phyloP scores from a whole-genome alignment of 345 rosid species.

The Bruguiera sexangula region DNA sequence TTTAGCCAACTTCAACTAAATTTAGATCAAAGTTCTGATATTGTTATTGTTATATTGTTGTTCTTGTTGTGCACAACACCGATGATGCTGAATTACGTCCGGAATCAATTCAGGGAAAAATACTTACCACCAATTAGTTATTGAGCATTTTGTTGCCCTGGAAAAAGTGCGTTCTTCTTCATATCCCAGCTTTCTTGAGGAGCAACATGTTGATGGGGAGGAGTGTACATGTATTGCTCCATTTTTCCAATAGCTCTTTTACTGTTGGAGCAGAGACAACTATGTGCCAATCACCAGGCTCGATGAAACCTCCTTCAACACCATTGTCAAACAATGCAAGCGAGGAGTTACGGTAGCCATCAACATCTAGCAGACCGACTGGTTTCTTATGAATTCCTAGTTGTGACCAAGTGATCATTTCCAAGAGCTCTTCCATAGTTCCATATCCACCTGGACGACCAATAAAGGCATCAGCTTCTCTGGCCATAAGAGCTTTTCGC shows the following conservation, averaged over 20 bases:
- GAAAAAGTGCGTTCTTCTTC: constrained; percentile 60
- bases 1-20: no score
- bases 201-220: constrained; percentile 69
- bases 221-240: constrained; percentile 62
- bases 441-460: constrained; percentile 99
- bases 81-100: constrained; percentile 29
- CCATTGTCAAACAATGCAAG: constrained; percentile 85
- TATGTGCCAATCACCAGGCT: constrained; percentile 72
- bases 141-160: constrained; percentile 38
- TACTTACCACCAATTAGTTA: constrained; percentile 29
- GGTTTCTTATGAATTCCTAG: constrained; percentile 93
- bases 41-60: no score
- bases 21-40: no score
- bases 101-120: constrained; percentile 22
- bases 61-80: constrained; percentile 16
- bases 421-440: constrained; percentile 91
- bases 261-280: constrained; percentile 83
- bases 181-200: constrained; percentile 86
- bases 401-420: constrained; percentile 98
- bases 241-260: constrained; percentile 73
- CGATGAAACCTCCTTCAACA: constrained; percentile 86
- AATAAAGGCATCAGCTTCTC: constrained; percentile 85
- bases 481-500: constrained; percentile 94
- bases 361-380: constrained; percentile 89
- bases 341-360: constrained; percentile 77